Evolutionary conservation across 805 yeast genomes (phyloP).

Genomic region (Diddensiella transvaalensis): DNA sequence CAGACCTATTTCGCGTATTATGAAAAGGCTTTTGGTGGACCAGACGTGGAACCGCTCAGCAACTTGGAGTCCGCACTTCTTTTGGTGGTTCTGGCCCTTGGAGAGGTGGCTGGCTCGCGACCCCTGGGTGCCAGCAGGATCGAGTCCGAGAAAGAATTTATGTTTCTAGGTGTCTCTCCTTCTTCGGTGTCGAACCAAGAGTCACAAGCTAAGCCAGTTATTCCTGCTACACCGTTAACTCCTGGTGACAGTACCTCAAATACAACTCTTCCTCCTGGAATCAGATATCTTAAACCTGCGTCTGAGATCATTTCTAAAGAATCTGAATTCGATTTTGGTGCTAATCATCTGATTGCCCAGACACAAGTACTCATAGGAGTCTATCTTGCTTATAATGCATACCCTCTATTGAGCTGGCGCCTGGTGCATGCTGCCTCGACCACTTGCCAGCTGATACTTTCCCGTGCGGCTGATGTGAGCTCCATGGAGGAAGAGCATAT

Average conservation of each 20-base stretch:
- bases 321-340: slow-evolving; percentile 8
- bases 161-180: not conserved
- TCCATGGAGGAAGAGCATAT: not conserved
- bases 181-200: not conserved
- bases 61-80: slow-evolving; percentile 9
- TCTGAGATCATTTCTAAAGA: slow-evolving; percentile 3
- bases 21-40: not conserved
- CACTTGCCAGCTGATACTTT: slow-evolving; percentile 9
- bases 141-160: not conserved
- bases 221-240: not conserved
- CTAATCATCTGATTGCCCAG: slow-evolving; percentile 4
- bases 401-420: slow-evolving; percentile 12
- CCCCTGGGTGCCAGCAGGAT: not conserved
- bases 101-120: slow-evolving; percentile 4
- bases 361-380: slow-evolving; percentile 4
- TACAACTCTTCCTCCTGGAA: slow-evolving; percentile 3
- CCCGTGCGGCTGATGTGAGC: not conserved
- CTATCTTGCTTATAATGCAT: slow-evolving; percentile 14
- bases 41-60: not conserved
- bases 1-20: not conserved
- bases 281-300: slow-evolving; percentile 5
- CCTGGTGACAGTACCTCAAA: not conserved
- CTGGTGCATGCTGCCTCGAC: slow-evolving; percentile 10
- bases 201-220: not conserved
- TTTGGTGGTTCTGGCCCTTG: slow-evolving; percentile 10